Conservation (phyloP, 306 rosid genomes). For the Trifolium fragiferum region DNA sequence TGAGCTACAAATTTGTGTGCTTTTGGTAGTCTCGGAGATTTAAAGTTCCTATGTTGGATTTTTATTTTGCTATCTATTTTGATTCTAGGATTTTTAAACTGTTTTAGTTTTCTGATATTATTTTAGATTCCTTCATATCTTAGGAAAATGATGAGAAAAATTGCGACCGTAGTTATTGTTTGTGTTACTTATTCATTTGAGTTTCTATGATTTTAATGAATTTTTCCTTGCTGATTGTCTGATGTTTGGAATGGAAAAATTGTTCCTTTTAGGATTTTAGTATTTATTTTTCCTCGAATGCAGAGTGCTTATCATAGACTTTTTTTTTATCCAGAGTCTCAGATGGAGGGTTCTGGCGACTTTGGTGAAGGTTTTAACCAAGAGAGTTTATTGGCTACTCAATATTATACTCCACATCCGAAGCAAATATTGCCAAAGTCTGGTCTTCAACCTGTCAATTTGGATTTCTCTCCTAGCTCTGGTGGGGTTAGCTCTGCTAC, state of each 20-base stretch:
- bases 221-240: background rate
- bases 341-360: constrained; percentile 55
- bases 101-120: background rate
- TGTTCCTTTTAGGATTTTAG: background rate
- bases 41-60: background rate
- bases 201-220: background rate
- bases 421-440: constrained; percentile 48
- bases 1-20: background rate
- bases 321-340: constrained; percentile 35
- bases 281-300: background rate
- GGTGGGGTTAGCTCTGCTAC: constrained; percentile 60
- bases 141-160: background rate
- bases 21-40: background rate
- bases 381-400: constrained; percentile 50
- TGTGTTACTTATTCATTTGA: background rate
- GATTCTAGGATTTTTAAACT: background rate
- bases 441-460: constrained; percentile 46
- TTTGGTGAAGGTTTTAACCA: constrained; percentile 49
- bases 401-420: constrained; percentile 61
- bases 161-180: background rate
- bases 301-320: constrained; percentile 27
- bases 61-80: background rate
- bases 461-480: constrained; percentile 63
- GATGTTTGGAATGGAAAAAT: background rate
- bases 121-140: background rate